Base-by-base conservation (phyloP, 306 rosid genomes). In the Citrullus mucosospermus region DNA sequence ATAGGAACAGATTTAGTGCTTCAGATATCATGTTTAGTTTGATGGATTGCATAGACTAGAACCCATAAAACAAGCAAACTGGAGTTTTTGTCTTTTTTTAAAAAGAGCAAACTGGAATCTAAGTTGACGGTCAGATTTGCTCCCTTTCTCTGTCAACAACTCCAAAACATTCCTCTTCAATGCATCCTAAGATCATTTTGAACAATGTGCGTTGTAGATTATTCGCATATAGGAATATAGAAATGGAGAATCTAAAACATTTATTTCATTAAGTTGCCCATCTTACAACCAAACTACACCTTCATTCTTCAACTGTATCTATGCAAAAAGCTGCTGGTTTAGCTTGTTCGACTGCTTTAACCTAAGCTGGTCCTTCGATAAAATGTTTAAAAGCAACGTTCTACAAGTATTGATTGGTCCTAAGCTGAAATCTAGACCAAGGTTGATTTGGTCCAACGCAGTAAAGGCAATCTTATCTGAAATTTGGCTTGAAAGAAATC, bases 101-200 rank as follows among this genome's bases (percentile, higher is more conserved):
- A 0, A 25, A 25, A 25, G 28, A 25, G 28, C 80, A 57, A 15
- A 85, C 91, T 83, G 86, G 85, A 68, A 88, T 71, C 91, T 88
- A 9, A 88, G 91, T 72, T 84, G 86, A 78, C 86, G 91, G 48
- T 86, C 88, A 34, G 88, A 82, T 84, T 86, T 84, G 81, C 68
- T 86, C 69, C 86, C 89, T 61, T 85, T 86, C 78, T 34, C 28
- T 25, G 78, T 84, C 59, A 84, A 80, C 76, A 88, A 77, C 3
- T 86, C 88, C 70, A 84, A 78, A 36, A 88, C 91, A 77, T 66
- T 81, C 78, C 86, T 88, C 89, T 88, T 86, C 80, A 81, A 58
- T 6, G 97, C 97, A 75, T 87, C 96, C 97, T 95, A 85, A 57
- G 81, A 78, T 63, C 85, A 80, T 83, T 75, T 79, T 81, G 83